A percentile compares a stretch with the other conserved stretches of the same genome.
These are phyloP conservation scores for Colletotrichum sp. DNA, from an alignment of 2,329 filamentous ascomycete genomes.

Conservation along the genomic window DNA sequence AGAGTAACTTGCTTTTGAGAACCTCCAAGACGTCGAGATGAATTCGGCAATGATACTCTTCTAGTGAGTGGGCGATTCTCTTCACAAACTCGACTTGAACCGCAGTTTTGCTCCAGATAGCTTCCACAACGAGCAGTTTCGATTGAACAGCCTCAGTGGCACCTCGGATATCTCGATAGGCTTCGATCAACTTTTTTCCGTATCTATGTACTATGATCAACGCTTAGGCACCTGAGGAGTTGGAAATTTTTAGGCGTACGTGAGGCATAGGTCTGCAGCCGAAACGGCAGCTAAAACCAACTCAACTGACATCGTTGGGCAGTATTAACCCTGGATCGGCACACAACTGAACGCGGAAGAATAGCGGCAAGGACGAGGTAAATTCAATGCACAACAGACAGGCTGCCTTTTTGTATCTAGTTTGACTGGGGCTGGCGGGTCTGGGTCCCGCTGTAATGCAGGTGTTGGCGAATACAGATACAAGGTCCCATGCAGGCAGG, in stretches of 20 bases:
- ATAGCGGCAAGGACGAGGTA: background rate
- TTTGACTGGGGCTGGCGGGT: background rate
- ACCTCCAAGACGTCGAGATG: background rate
- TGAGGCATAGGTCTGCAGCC: background rate
- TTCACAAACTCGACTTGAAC: background rate
- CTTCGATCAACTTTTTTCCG: background rate
- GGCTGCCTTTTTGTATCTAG: background rate
- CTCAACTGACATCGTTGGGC: background rate
- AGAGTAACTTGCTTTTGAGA: background rate
- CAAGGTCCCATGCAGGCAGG: background rate
- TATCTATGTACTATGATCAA: background rate
- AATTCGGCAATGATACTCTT: background rate
- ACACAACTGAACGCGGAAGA: background rate
- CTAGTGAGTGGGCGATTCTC: background rate
- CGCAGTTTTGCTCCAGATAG: background rate
- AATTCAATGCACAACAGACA: background rate
- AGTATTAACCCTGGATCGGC: background rate
- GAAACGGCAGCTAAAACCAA: background rate
- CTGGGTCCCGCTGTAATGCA: background rate
- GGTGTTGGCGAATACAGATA: background rate
- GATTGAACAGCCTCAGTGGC: background rate
- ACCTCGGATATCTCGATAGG: background rate
- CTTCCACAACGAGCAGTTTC: background rate
- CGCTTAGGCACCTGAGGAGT: no score
- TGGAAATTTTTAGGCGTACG: background rate